Conservation (phyloP, 345 rosid species). For the Toxicodendron radicans region DNA sequence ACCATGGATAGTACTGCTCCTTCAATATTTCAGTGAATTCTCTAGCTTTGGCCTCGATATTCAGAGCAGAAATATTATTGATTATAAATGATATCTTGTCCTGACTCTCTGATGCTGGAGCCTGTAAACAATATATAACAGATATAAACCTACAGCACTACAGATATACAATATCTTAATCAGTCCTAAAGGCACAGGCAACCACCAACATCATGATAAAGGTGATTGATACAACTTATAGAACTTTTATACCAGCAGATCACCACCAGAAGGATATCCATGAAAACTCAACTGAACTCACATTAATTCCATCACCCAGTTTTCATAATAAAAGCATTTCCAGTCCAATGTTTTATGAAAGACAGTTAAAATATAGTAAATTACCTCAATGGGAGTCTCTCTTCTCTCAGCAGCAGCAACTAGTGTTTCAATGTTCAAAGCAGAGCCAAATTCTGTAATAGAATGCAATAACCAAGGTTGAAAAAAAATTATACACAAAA, state of each 20-base stretch:
- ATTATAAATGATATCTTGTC: slow-evolving; percentile 91
- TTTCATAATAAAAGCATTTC: too few relatives aligned
- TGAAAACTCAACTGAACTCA: too few relatives aligned
- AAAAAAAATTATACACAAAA: neutral
- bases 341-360: slow-evolving; percentile 6
- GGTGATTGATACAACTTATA: neutral
- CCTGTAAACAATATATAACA: slow-evolving; percentile 40
- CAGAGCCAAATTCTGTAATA: slow-evolving; percentile 88
- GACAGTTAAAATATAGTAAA: neutral
- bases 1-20: slow-evolving; percentile 90
- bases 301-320: too few relatives aligned
- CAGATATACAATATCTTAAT: neutral
- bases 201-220: neutral
- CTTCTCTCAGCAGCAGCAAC: slow-evolving; percentile 98
- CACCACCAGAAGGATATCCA: neutral
- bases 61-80: slow-evolving; percentile 78
- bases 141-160: neutral
- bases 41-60: slow-evolving; percentile 79
- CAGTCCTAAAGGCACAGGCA: neutral
- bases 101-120: slow-evolving; percentile 78
- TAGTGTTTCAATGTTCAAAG: slow-evolving; percentile 92
- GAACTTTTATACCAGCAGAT: neutral
- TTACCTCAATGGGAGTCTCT: slow-evolving; percentile 84
- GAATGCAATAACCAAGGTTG: slow-evolving; percentile 9
- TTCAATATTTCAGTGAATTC: slow-evolving; percentile 80